Percentiles rank a stretch among this genome's conserved stretches.
Conservation (phyloP, 2,329 filamentous ascomycete genomes). For the Dendryphion nanum region DNA sequence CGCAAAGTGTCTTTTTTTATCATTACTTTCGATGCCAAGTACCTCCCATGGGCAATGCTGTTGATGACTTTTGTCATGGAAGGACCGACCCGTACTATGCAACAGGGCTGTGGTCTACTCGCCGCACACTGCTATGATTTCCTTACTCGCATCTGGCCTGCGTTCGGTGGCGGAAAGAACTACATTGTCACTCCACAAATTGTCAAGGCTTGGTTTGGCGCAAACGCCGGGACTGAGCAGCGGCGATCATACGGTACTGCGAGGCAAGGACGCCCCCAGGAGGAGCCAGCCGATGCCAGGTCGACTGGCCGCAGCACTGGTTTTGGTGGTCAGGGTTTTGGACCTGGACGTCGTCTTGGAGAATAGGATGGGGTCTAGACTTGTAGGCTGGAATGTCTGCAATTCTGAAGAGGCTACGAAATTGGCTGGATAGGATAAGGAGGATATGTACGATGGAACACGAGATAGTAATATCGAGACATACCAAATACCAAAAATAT, state of each 20-base stretch:
- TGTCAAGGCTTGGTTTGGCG: constrained; percentile 65
- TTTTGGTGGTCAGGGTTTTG: constrained; percentile 19
- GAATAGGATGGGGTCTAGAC: too few species aligned
- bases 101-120: constrained; percentile 74
- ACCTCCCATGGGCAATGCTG: constrained; percentile 78
- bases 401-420: too few species aligned
- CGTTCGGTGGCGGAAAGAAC: constrained; percentile 81
- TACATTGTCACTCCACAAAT: constrained; percentile 71
- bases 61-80: constrained; percentile 68
- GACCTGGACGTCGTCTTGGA: constrained; percentile 33
- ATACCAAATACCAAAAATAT: too few species aligned
- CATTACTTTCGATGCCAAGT: constrained; percentile 77
- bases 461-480: too few species aligned
- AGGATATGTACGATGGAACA: too few species aligned
- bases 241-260: constrained; percentile 64
- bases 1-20: constrained; percentile 76
- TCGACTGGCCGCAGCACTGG: constrained; percentile 28
- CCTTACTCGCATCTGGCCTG: constrained; percentile 80
- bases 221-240: constrained; percentile 41
- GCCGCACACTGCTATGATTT: constrained; percentile 92
- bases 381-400: too few species aligned
- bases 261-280: constrained; percentile 38
- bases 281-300: constrained; percentile 8
- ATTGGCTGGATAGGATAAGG: too few species aligned
- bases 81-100: constrained; percentile 56